Percentiles rank a stretch among this genome's conserved stretches.
Conservation (phyloP, 331 rosid genomes). For the Stylosanthes scabra region DNA sequence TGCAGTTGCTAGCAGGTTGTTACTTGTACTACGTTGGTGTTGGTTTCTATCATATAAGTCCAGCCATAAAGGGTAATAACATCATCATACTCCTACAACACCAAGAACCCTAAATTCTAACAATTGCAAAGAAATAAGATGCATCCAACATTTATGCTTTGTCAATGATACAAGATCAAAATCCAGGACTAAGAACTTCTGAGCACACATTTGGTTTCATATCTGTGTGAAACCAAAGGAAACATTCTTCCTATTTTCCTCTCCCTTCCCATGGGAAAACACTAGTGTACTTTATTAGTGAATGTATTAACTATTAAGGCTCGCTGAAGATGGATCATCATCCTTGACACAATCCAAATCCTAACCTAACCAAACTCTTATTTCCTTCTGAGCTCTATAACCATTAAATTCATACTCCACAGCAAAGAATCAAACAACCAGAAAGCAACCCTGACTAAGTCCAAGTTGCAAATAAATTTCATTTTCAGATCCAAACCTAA, state of each 20-base stretch:
- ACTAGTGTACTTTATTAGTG: background rate
- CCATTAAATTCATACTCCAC: conserved; percentile 5
- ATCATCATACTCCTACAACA: background rate
- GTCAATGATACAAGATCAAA: conserved; percentile 14
- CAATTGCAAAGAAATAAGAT: background rate
- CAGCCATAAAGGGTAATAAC: no score
- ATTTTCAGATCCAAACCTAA: conserved; percentile 29
- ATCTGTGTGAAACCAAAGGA: background rate
- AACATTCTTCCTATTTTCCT: background rate
- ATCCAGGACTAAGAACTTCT: conserved; percentile 22
- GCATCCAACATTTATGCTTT: conserved; percentile 4
- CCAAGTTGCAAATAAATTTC: conserved; percentile 11
- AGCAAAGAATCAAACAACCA: background rate
- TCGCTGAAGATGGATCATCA: conserved; percentile 13
- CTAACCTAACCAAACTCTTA: background rate
- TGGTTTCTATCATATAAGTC: no score
- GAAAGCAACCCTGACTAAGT: background rate
- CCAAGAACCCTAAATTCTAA: background rate
- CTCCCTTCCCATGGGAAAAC: background rate
- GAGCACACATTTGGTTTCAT: background rate
- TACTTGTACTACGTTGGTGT: no score
- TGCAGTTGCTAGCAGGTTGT: no score
- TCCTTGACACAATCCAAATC: background rate
- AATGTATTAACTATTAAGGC: background rate
- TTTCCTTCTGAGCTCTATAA: background rate